phyloP scores from a whole-genome alignment of 176 grass and related monocot species.

The Zea luxurians region DNA sequence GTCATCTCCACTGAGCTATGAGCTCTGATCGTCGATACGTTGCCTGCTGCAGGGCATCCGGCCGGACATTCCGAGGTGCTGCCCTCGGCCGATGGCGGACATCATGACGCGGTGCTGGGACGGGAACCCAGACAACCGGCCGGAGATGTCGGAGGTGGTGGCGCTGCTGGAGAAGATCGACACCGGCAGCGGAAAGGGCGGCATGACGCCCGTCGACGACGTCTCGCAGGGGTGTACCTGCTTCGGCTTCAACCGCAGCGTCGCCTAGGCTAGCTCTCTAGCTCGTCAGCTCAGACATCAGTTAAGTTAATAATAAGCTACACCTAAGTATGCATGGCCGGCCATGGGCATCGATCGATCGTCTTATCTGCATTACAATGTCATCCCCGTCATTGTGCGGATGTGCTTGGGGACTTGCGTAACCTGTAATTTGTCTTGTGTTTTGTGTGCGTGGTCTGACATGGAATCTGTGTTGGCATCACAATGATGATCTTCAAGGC shows the following conservation, averaged over 20 bases:
- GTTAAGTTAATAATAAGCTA: conserved; percentile 9
- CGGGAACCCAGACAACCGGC: conserved; percentile 61
- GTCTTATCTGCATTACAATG: not conserved
- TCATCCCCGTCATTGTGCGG: not conserved
- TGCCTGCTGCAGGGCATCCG: conserved; percentile 50
- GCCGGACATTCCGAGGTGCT: conserved; percentile 74
- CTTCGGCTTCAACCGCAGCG: conserved; percentile 40
- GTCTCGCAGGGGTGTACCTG: conserved; percentile 47
- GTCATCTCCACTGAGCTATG: not conserved
- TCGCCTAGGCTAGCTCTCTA: not conserved
- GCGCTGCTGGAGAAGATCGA: conserved; percentile 68
- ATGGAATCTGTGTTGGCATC: not conserved
- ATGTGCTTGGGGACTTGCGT: not conserved
- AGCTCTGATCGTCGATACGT: not conserved
- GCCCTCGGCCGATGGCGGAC: conserved; percentile 57
- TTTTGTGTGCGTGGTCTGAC: not conserved
- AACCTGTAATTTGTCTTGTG: not conserved
- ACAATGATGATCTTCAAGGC: not conserved
- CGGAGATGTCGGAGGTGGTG: conserved; percentile 86
- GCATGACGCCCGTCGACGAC: conserved; percentile 50
- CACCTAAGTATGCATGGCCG: not conserved
- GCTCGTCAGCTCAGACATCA: not conserved
- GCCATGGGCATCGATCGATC: not conserved
- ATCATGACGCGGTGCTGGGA: conserved; percentile 90
- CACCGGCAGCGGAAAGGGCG: conserved; percentile 49